A percentile compares a stretch with the other conserved stretches of the same genome.
Conservation (phyloP, 495 filamentous ascomycete genomes). For the Venustampulla echinocandica region DNA sequence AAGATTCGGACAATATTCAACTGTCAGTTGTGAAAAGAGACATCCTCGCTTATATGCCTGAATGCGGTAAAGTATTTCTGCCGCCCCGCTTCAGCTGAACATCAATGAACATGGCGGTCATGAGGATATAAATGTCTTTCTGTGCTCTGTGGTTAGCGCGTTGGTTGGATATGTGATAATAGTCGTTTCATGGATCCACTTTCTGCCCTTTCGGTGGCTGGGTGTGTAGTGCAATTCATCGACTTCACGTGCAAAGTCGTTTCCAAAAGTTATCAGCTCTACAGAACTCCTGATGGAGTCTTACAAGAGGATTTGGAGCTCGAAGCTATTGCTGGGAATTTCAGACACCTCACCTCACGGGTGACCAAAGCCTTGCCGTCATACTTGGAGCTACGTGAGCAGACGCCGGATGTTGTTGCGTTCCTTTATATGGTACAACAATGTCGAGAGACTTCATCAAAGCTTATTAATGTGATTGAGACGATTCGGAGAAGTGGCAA, state of each 20-base stretch:
- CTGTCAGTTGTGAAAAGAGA: too few relatives aligned
- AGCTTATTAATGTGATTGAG: not conserved
- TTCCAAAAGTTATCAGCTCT: slow-evolving; percentile 9
- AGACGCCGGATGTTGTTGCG: not conserved
- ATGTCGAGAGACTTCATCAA: not conserved
- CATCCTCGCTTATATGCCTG: too few relatives aligned
- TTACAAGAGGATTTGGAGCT: not conserved
- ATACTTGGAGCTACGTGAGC: not conserved
- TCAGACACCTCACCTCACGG: not conserved
- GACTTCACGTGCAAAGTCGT: slow-evolving; percentile 4
- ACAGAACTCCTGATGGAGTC: slow-evolving; percentile 3
- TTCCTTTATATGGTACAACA: not conserved
- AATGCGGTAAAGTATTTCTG: too few relatives aligned
- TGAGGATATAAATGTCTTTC: too few relatives aligned
- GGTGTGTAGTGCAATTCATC: slow-evolving; percentile 7
- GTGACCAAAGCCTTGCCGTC: not conserved
- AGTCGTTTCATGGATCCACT: slow-evolving; percentile 16
- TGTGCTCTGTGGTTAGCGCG: too few relatives aligned
- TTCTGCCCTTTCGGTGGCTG: slow-evolving; percentile 6
- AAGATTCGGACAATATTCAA: too few relatives aligned
- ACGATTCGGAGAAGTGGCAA: not conserved
- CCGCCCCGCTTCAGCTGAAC: too few relatives aligned
- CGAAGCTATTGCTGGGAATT: not conserved
- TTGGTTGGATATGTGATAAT: too few relatives aligned
- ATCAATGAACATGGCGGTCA: too few relatives aligned